Conservation (phyloP, 2,329 filamentous ascomycete genomes). For the Phaeosphaeriaceae sp. region DNA sequence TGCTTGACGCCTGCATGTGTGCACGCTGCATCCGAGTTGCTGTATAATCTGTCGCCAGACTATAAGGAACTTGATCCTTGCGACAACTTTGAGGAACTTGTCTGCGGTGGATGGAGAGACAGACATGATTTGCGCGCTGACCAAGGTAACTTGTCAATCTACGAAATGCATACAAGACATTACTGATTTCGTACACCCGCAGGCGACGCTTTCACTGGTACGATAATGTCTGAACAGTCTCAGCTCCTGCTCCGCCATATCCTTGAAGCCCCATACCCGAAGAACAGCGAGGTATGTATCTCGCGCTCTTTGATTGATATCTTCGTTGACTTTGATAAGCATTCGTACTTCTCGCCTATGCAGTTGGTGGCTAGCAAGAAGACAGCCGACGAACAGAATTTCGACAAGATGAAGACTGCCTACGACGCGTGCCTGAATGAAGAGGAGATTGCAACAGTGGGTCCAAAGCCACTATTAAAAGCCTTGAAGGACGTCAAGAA, state of each 20-base stretch:
- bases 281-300: slow-evolving; percentile 26
- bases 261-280: slow-evolving; percentile 64
- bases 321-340: slow-evolving; percentile 39
- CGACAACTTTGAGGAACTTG: slow-evolving; percentile 71
- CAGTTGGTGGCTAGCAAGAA: slow-evolving; percentile 39
- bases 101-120: slow-evolving; percentile 71
- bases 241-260: slow-evolving; percentile 67
- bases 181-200: no score
- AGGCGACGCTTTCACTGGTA: slow-evolving; percentile 66
- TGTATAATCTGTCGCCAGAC: slow-evolving; percentile 67
- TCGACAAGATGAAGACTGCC: slow-evolving; percentile 68
- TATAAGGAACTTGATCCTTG: slow-evolving; percentile 72
- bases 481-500: slow-evolving; percentile 61
- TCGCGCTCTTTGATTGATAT: neutral
- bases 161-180: no score
- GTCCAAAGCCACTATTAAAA: slow-evolving; percentile 62
- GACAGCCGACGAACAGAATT: slow-evolving; percentile 66
- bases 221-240: slow-evolving; percentile 67
- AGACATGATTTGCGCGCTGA: slow-evolving; percentile 71
- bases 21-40: slow-evolving; percentile 67
- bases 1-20: slow-evolving; percentile 68
- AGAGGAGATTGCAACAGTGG: slow-evolving; percentile 61
- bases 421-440: slow-evolving; percentile 73
- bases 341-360: slow-evolving; percentile 58
- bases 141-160: no score